Evolutionary conservation across 805 yeast species (phyloP).

Genomic region (Wickerhamomyces chaumierensis): DNA sequence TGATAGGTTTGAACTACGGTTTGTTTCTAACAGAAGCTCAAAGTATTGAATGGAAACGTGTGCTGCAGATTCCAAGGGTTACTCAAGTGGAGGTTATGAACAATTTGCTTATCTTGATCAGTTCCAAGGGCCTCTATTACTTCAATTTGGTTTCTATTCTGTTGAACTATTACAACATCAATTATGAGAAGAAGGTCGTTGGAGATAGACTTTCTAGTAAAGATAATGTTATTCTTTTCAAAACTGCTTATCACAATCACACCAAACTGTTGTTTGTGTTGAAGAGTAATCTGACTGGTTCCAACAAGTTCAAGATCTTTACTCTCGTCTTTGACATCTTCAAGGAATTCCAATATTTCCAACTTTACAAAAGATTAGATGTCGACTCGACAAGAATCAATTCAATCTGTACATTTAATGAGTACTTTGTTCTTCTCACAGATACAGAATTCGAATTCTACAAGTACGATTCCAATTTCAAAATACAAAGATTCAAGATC

Average conservation of each 20-base stretch:
- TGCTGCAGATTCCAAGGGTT: constrained; percentile 40
- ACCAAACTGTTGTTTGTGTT: constrained; percentile 46
- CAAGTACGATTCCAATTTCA: constrained; percentile 43
- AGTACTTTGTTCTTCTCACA: constrained; percentile 57
- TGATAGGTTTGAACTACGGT: constrained; percentile 58
- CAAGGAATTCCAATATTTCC: constrained; percentile 30
- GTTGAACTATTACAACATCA: constrained; percentile 39
- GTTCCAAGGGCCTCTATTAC: constrained; percentile 48
- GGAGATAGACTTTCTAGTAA: constrained; percentile 36
- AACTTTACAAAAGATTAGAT: constrained; percentile 34
- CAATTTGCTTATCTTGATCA: constrained; percentile 44
- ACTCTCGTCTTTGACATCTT: constrained; percentile 44
- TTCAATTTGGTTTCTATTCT: constrained; percentile 53
- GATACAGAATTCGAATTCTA: constrained; percentile 56
- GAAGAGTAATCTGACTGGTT: constrained; percentile 29
- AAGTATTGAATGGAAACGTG: constrained; percentile 42
- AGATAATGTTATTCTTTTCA: constrained; percentile 50
- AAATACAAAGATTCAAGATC: constrained; percentile 43
- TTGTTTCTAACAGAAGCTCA: constrained; percentile 34
- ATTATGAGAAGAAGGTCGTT: constrained; percentile 25
- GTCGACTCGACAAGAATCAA: constrained; percentile 44
- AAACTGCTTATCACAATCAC: constrained; percentile 58
- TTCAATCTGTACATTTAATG: constrained; percentile 48
- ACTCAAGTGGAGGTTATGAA: constrained; percentile 51
- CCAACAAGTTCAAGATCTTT: constrained; percentile 41